phyloP scores from a whole-genome alignment of 768 basidiomycete genomes.

The Stropharia rugosoannulata region DNA sequence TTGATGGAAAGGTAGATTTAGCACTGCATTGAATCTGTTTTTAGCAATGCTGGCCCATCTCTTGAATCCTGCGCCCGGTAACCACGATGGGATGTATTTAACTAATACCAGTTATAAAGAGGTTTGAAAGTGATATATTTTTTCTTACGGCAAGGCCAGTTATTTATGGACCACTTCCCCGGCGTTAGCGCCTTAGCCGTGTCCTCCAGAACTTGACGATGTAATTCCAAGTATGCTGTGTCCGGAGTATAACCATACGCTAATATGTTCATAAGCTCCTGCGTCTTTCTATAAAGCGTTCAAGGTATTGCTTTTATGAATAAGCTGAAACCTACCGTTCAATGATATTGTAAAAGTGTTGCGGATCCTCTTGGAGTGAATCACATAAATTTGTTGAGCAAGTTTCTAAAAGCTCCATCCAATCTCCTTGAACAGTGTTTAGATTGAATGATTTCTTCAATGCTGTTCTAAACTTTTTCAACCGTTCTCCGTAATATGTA shows the following conservation, averaged over 20 bases:
- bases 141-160: neutral
- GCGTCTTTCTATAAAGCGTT: neutral
- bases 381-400: neutral
- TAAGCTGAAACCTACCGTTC: neutral
- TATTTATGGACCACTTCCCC: neutral
- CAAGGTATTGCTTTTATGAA: too few relatives aligned
- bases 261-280: neutral
- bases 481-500: neutral
- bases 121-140: neutral
- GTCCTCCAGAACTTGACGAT: neutral
- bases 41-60: neutral
- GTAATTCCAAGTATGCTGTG: neutral
- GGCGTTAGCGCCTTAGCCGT: neutral
- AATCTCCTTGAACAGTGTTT: neutral
- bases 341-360: neutral
- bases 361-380: neutral
- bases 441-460: neutral
- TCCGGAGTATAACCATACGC: neutral
- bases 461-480: neutral
- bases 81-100: neutral
- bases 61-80: neutral
- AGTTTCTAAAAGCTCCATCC: neutral
- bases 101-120: neutral
- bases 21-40: neutral
- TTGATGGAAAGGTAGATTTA: neutral